Conservation (phyloP, 352 stramenopile species). For the Globisporangium solare region DNA sequence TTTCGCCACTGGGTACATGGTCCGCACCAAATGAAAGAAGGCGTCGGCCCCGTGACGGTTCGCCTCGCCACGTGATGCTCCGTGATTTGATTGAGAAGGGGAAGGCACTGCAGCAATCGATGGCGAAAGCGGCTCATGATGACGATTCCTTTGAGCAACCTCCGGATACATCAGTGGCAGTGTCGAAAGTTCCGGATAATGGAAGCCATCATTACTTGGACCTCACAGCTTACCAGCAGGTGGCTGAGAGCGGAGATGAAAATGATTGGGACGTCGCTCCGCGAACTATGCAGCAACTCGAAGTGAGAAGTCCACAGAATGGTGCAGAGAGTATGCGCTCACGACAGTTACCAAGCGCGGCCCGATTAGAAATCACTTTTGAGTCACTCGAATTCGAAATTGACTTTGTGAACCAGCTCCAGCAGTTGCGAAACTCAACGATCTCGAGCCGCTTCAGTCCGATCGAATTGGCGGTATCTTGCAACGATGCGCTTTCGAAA, state of each 20-base stretch:
- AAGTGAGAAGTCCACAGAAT: background rate
- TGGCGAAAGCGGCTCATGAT: conserved; percentile 30
- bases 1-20: background rate
- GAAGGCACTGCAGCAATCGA: conserved; percentile 36
- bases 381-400: conserved; percentile 37
- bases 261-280: background rate
- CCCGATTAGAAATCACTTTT: conserved; percentile 38
- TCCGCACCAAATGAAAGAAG: background rate
- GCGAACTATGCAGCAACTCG: background rate
- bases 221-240: background rate
- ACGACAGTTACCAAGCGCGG: background rate
- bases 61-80: conserved; percentile 8
- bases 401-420: conserved; percentile 34
- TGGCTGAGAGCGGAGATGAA: background rate
- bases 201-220: background rate
- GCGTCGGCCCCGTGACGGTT: background rate
- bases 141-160: conserved; percentile 1
- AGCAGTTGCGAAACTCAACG: conserved; percentile 39
- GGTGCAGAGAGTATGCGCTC: background rate
- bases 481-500: conserved; percentile 23
- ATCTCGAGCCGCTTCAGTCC: conserved; percentile 46
- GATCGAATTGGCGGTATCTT: conserved; percentile 38
- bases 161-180: background rate
- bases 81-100: conserved; percentile 38
- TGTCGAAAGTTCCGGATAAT: background rate